These are phyloP conservation scores for Trichoderma virens DNA, from an alignment of 495 filamentous ascomycete species.

Conservation along the genomic window DNA sequence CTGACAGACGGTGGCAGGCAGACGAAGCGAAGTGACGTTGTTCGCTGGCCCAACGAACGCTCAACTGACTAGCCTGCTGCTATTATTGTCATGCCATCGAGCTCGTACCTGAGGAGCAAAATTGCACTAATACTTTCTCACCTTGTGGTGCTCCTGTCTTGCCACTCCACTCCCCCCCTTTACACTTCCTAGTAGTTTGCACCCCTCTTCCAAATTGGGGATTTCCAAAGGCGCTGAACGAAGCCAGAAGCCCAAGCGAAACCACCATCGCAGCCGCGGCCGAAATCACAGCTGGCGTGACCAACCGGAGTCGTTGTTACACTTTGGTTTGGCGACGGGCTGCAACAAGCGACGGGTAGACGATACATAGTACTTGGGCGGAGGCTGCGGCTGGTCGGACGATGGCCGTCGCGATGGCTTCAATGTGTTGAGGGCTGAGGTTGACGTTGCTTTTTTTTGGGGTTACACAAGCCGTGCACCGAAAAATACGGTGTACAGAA, in stretches of 20 bases:
- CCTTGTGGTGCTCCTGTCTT: background rate
- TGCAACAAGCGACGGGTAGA: background rate
- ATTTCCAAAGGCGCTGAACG: background rate
- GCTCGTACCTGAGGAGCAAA: background rate
- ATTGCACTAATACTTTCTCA: background rate
- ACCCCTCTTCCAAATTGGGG: background rate
- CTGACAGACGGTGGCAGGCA: background rate
- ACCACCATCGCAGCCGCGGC: background rate
- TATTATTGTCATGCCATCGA: background rate
- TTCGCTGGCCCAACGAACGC: background rate
- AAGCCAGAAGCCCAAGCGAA: background rate
- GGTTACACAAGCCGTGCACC: background rate
- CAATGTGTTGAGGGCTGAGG: background rate
- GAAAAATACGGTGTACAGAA: slow-evolving; percentile 4
- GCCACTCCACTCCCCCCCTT: background rate
- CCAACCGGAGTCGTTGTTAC: background rate
- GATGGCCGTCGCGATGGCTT: background rate
- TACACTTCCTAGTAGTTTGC: background rate
- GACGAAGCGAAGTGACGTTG: background rate
- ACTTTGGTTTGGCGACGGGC: background rate
- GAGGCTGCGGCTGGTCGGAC: background rate
- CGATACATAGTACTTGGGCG: background rate
- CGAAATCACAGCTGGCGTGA: background rate
- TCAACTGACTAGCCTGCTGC: background rate
- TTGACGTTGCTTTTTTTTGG: background rate